These are phyloP conservation scores for Cadophora sp. DNA, from an alignment of 2,329 filamentous ascomycete genomes.

Conservation along the genomic window DNA sequence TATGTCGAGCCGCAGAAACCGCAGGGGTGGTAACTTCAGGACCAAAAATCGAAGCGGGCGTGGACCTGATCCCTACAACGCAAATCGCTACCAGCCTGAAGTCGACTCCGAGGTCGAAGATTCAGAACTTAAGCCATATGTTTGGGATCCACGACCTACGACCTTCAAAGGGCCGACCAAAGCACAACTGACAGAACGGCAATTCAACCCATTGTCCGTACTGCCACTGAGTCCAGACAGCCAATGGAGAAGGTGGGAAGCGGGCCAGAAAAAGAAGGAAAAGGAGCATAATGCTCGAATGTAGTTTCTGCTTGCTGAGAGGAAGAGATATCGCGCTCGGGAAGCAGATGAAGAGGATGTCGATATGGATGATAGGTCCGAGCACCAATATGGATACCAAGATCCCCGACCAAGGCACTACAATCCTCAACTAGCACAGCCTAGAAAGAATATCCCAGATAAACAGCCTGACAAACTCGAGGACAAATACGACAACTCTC, in stretches of 20 bases:
- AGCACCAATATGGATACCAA: neutral
- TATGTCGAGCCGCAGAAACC: neutral
- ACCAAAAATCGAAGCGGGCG: neutral
- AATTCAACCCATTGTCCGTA: neutral
- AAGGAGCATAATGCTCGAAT: neutral
- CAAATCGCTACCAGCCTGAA: neutral
- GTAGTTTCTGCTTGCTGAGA: neutral
- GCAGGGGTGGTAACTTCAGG: neutral
- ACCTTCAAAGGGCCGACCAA: neutral
- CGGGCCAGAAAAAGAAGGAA: neutral
- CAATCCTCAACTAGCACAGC: neutral
- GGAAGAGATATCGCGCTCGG: neutral
- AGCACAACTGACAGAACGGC: neutral
- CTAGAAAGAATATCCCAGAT: neutral
- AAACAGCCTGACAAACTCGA: neutral
- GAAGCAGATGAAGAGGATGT: neutral
- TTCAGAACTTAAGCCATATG: neutral
- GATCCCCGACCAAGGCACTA: neutral
- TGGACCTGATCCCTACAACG: neutral
- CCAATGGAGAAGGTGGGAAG: neutral
- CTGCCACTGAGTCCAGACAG: neutral
- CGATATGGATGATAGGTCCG: neutral
- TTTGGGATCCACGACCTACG: neutral
- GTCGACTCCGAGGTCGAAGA: neutral
- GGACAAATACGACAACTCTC: neutral